These are phyloP conservation scores for Phytophthora meadii DNA, from an alignment of 352 stramenopile species.

Conservation along the genomic window DNA sequence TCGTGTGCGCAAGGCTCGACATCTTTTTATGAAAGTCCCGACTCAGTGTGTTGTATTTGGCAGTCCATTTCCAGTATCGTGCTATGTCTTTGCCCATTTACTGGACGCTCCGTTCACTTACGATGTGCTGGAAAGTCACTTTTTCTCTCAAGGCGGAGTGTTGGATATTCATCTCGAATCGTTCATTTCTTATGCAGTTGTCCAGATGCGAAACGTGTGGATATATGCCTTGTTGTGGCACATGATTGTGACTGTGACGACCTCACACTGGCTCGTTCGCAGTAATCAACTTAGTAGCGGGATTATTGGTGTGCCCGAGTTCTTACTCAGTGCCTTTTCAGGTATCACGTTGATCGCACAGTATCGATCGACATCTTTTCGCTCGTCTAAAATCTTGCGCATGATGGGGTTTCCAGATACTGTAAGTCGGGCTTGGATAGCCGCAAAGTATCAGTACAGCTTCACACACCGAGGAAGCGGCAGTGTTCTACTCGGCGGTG, in stretches of 20 bases:
- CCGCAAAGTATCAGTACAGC: slow-evolving; percentile 25
- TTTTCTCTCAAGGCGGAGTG: slow-evolving; percentile 36
- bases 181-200: slow-evolving; percentile 39
- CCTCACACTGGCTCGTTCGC: slow-evolving; percentile 13
- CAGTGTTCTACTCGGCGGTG: slow-evolving; percentile 30
- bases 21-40: slow-evolving; percentile 49
- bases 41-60: slow-evolving; percentile 65
- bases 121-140: slow-evolving; percentile 37
- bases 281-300: slow-evolving; percentile 20
- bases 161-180: slow-evolving; percentile 29
- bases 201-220: slow-evolving; percentile 63
- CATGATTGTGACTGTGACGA: slow-evolving; percentile 16
- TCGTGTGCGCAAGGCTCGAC: slow-evolving; percentile 12
- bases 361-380: slow-evolving; percentile 35
- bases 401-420: slow-evolving; percentile 22
- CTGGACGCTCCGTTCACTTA: slow-evolving; percentile 54
- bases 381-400: slow-evolving; percentile 23
- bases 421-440: neutral
- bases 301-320: slow-evolving; percentile 41
- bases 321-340: slow-evolving; percentile 46
- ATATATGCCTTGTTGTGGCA: slow-evolving; percentile 46
- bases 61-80: slow-evolving; percentile 47
- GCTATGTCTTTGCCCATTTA: slow-evolving; percentile 54
- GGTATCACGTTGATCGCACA: slow-evolving; percentile 42
- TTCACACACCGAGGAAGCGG: slow-evolving; percentile 25